Percentiles rank a stretch among this genome's conserved stretches.
These are phyloP conservation scores for Limnanthes douglasii DNA, from an alignment of 345 rosid species.

Conservation along the genomic window DNA sequence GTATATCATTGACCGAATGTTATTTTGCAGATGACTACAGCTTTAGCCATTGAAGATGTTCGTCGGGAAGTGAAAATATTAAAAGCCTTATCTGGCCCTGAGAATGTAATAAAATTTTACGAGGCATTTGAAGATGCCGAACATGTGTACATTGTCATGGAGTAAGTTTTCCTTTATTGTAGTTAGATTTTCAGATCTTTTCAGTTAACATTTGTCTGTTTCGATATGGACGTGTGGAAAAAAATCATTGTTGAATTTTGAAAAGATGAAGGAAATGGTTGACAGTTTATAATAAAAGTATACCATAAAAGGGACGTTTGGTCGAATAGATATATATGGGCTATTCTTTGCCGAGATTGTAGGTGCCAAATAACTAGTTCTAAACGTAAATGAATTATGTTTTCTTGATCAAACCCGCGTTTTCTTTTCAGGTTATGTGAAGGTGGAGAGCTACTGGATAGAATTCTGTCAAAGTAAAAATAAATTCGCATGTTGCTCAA, in stretches of 20 bases:
- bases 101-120: conserved; percentile 60
- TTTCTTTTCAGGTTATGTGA: conserved; percentile 65
- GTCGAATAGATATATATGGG: no score
- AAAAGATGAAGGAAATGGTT: no score
- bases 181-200: neutral
- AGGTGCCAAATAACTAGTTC: no score
- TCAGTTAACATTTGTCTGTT: neutral
- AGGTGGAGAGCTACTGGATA: conserved; percentile 91
- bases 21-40: conserved; percentile 74
- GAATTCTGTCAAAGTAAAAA: conserved; percentile 72
- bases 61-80: conserved; percentile 86
- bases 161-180: conserved; percentile 37
- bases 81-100: conserved; percentile 70
- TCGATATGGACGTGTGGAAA: no score
- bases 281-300: no score
- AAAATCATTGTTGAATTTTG: no score
- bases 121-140: conserved; percentile 80
- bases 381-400: no score
- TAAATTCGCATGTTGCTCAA: neutral
- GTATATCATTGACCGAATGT: no score
- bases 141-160: conserved; percentile 79
- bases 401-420: no score
- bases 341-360: no score
- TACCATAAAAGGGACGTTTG: no score
- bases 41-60: conserved; percentile 81